Evolutionary conservation across 148 eudicot species (phyloP), one percentile per base, ranked within the genome.

Genomic region (Camellia japonica): DNA sequence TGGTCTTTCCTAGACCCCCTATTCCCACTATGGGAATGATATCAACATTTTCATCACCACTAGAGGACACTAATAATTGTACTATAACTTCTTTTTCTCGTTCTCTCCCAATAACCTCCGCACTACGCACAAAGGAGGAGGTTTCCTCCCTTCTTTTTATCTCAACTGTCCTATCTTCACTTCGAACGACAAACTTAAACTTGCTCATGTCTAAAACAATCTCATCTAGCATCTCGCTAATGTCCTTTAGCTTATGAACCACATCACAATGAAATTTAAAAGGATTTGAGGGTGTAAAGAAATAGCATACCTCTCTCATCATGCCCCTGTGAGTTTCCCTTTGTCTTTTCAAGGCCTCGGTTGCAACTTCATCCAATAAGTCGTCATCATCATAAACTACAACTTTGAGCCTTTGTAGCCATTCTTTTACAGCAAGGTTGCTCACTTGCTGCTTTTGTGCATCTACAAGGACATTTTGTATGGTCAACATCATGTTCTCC

Each of bases 1-100:
- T 61, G 2, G 81, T 82, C 23, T 85, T 82, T 11, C 85, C 87
- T 18, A 85, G 55, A 14, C 88, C 88, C 14, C 86, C 84, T 5
- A 83, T 8, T 5, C 88, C 88, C 41, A 80, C 68, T 2, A 86
- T 64, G 9, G 86, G 83, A 30, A 83, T 23, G 3, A 83, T 79
- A 3, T 70, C 41, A 14, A 75, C 23, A 23, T 52, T 4, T 13
- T 7, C 23, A 41, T 44, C 58, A 38, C 62, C 9, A 19, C 18
- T 9, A 7, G 47, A 3, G 7, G 66, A 23, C 11, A 14, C 3
- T 23, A 83, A 2, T 9, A 20, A 44, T 18, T 18, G 41, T 10
- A 75, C 18, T 11, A 86, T 67, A 3, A 43, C 41, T 3, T 60
- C 51, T 49, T 81, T 84, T 46, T 78, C 84, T 14, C 55, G 18